phyloP scores from a whole-genome alignment of 345 rosid species.

The Pseudoturritis turrita region DNA sequence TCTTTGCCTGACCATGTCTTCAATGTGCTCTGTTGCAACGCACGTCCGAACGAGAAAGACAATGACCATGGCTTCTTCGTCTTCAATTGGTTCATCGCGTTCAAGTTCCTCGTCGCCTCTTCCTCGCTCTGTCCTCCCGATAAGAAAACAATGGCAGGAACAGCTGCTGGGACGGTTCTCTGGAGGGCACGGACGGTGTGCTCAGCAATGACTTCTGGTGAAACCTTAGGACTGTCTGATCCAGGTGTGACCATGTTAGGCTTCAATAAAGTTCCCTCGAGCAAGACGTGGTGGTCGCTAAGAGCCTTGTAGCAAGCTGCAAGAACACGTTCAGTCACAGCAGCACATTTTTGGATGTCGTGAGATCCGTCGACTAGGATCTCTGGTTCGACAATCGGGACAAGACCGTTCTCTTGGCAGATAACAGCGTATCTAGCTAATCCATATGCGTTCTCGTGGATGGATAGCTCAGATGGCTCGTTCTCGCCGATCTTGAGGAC shows the following conservation, averaged over 20 bases:
- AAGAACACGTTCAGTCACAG: conserved; percentile 75
- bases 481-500: conserved; percentile 84
- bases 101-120: conserved; percentile 82
- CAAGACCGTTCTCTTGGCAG: conserved; percentile 98
- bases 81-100: conserved; percentile 89
- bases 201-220: conserved; percentile 82
- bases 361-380: conserved; percentile 95
- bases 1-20: conserved; percentile 92
- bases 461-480: conserved; percentile 78
- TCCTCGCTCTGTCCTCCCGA: conserved; percentile 97
- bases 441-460: conserved; percentile 45
- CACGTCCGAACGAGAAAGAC: conserved; percentile 94
- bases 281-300: conserved; percentile 87
- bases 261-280: conserved; percentile 90
- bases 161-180: conserved; percentile 87
- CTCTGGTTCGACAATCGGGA: conserved; percentile 94
- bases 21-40: conserved; percentile 92
- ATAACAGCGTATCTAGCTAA: conserved; percentile 67
- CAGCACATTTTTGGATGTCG: conserved; percentile 79
- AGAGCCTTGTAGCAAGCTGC: conserved; percentile 99
- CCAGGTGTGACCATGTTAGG: conserved; percentile 99
- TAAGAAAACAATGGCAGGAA: conserved; percentile 84
- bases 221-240: conserved; percentile 71
- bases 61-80: conserved; percentile 94
- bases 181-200: conserved; percentile 81